Base-by-base conservation (phyloP, 176 grass and related monocot species). In the Aegilops sharonensis region DNA sequence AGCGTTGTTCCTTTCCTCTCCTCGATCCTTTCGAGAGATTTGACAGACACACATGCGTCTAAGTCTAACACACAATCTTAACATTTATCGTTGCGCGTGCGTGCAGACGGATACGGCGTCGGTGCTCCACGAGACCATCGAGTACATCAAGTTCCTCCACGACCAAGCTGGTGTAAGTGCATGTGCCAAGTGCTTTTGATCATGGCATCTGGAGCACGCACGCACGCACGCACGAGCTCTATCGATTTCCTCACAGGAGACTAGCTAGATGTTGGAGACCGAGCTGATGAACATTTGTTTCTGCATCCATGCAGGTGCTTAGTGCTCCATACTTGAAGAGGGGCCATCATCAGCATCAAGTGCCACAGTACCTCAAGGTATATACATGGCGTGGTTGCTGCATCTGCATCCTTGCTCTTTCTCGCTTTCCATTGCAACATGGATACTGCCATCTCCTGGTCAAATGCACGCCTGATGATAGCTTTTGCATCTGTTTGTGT, bases 141-240 rank as follows among this genome's bases (percentile, higher is more conserved):
- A 97, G 71, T 99, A 99, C 94, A 99, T 99, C 85, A 99, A 90
- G 91, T 99, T 93, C 79, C 97, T 99, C 87, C 97, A 99, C 85
- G 94, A 97, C 85, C 94, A 99, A 89, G 94, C 93, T 83, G 80
- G 85, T 88, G 97, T 99, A 90, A 94, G 97, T 92, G 39, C 72
- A 75, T 74, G 45, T 72, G 29, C 43, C 68, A 45, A 87, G 68
- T 35, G 62, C 50, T 72, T 88, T 91, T 85, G 77, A 91, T 91
- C 13, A 88, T 88, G 68, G 17, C 85, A 67, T 69, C 81, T 64
- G 76, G n/a, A 50, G 7, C 72, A 75, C 73, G 25, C 73, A 75
- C 73, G 25, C 73, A 75, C 72, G 24, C 72, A 76, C 45, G 72
- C 72, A 91, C 62, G 80, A 52, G 43, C 75, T 83, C 67, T 68